Evolutionary conservation across 2,329 filamentous ascomycete genomes (phyloP).

Genomic region (Ceratocystis lukuohia): DNA sequence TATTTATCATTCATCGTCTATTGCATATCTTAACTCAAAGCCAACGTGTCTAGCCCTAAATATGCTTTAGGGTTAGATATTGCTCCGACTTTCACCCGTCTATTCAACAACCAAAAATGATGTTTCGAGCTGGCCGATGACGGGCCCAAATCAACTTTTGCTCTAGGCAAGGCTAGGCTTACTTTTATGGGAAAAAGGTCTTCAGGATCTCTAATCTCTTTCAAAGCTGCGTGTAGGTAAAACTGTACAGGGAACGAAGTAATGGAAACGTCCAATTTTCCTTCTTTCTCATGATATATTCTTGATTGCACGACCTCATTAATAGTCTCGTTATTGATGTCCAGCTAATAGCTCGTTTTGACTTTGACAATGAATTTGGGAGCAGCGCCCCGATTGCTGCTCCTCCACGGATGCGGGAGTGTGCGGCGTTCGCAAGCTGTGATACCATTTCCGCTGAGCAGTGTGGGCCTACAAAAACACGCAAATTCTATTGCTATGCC

Average conservation of each 20-base stretch:
- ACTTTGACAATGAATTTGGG: conserved; percentile 36
- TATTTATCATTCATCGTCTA: no score
- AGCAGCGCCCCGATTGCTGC: conserved; percentile 37
- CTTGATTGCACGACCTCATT: not conserved
- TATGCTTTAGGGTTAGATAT: not conserved
- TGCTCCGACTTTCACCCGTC: not conserved
- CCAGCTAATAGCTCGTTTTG: conserved; percentile 18
- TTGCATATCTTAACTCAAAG: no score
- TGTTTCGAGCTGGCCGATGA: not conserved
- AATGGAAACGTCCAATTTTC: not conserved
- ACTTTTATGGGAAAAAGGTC: not conserved
- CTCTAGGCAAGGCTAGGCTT: not conserved
- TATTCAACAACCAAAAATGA: not conserved
- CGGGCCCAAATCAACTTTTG: not conserved
- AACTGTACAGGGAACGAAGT: not conserved
- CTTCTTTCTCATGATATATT: not conserved
- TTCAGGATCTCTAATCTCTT: not conserved
- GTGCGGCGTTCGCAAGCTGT: not conserved
- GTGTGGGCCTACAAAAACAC: not conserved
- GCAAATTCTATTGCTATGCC: not conserved
- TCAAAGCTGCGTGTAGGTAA: not conserved
- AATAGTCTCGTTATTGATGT: conserved; percentile 2
- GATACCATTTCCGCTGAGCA: not conserved
- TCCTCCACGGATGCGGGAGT: conserved; percentile 26
- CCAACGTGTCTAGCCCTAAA: not conserved